These are phyloP conservation scores for Platanthera guangdongensis DNA, from an alignment of 106 monocot species.

Conservation along the genomic window DNA sequence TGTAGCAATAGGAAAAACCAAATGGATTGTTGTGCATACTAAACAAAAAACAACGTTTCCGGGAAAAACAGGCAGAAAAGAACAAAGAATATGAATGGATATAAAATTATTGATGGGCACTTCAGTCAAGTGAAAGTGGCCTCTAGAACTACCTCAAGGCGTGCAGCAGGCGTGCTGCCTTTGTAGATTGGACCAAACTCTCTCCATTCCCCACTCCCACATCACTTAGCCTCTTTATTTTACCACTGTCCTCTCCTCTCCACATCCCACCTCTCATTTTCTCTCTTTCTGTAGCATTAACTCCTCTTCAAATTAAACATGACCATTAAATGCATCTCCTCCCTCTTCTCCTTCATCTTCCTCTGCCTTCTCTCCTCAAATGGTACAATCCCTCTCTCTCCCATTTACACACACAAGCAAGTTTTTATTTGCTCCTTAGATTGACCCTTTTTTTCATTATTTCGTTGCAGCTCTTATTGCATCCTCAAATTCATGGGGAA, in stretches of 20 bases:
- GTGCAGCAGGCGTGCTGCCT: not conserved
- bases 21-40: too few relatives aligned
- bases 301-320: slow-evolving; percentile 1
- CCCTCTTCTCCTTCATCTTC: slow-evolving; percentile 16
- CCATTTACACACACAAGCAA: not conserved
- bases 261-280: slow-evolving; percentile 28
- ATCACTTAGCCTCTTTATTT: not conserved
- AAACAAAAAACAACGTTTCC: too few relatives aligned
- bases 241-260: slow-evolving; percentile 11
- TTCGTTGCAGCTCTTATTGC: slow-evolving; percentile 1
- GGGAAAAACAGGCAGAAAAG: not conserved
- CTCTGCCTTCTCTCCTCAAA: slow-evolving; percentile 12
- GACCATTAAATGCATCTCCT: slow-evolving; percentile 6
- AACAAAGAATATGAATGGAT: not conserved
- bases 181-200: not conserved
- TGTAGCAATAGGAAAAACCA: too few relatives aligned
- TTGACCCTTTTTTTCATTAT: not conserved
- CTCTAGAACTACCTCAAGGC: not conserved
- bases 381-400: not conserved
- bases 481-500: not conserved
- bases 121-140: not conserved
- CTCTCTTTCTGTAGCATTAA: slow-evolving; percentile 10
- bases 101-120: slow-evolving; percentile 3
- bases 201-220: not conserved
- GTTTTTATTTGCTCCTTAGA: not conserved